phyloP scores from a whole-genome alignment of 192 early-diverging fungal species.

The Powellomyces hirtus region DNA sequence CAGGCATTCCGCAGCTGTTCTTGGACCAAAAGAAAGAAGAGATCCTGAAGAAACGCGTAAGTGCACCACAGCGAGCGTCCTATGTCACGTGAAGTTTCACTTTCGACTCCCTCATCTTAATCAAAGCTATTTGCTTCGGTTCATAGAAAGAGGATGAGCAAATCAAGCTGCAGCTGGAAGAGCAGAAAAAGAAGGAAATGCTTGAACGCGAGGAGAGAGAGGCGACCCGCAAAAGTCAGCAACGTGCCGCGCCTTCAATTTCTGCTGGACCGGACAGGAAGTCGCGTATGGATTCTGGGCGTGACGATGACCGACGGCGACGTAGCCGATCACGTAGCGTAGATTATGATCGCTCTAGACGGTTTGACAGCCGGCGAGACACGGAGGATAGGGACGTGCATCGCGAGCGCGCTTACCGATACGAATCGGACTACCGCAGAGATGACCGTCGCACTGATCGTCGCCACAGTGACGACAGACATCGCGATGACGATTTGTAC shows the following conservation, averaged over 20 bases:
- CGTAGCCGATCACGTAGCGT: neutral
- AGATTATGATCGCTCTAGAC: conserved; percentile 10
- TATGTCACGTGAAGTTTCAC: neutral
- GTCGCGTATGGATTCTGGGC: conserved; percentile 12
- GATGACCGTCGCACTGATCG: neutral
- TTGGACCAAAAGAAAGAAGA: conserved; percentile 86
- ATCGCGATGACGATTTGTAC: neutral
- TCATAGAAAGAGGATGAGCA: conserved; percentile 8
- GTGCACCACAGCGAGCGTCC: neutral
- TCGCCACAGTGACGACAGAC: neutral
- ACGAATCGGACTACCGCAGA: neutral
- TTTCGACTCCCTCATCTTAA: neutral
- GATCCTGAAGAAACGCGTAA: conserved; percentile 37
- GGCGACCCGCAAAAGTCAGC: neutral
- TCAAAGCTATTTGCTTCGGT: neutral
- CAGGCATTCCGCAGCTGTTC: conserved; percentile 82
- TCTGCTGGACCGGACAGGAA: conserved; percentile 14
- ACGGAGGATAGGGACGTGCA: conserved; percentile 8
- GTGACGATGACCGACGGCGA: conserved; percentile 15
- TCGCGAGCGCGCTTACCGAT: conserved; percentile 16
- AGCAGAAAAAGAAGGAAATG: conserved; percentile 13
- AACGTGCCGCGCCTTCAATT: conserved; percentile 23
- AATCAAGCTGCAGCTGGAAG: conserved; percentile 9
- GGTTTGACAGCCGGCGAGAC: neutral
- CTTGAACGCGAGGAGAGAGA: conserved; percentile 30